These are phyloP conservation scores for Suillus alpinus DNA, from an alignment of 768 basidiomycete genomes.

Conservation along the genomic window DNA sequence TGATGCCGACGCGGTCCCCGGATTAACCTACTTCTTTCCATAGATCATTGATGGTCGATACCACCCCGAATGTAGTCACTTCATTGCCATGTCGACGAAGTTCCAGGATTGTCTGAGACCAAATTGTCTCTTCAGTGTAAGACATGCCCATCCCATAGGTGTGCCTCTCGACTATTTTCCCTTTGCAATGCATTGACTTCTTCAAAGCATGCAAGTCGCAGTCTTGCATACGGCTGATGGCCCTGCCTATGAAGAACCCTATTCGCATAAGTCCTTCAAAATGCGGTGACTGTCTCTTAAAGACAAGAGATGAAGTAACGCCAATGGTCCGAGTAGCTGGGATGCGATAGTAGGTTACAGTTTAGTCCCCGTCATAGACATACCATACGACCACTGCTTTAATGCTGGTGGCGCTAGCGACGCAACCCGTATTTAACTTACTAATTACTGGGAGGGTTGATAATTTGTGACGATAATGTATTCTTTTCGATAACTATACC, in stretches of 20 bases:
- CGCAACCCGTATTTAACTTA: not conserved
- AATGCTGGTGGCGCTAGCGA: conserved; percentile 23
- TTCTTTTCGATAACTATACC: not conserved
- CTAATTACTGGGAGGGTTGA: not conserved
- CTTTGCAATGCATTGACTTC: not conserved
- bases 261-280: conserved; percentile 63
- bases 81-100: conserved; percentile 67
- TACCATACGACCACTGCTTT: not conserved
- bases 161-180: conserved; percentile 11
- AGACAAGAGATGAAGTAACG: conserved; percentile 19
- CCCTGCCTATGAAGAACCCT: conserved; percentile 63
- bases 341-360: conserved; percentile 1
- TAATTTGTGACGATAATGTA: not conserved
- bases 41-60: conserved; percentile 78
- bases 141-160: conserved; percentile 60
- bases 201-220: conserved; percentile 51
- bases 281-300: conserved; percentile 36
- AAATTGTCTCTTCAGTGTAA: conserved; percentile 69
- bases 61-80: conserved; percentile 68
- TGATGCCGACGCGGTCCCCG: conserved; percentile 4
- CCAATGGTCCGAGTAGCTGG: conserved; percentile 3
- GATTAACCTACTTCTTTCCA: conserved; percentile 3
- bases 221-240: conserved; percentile 63
- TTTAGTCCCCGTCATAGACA: not conserved
- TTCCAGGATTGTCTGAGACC: conserved; percentile 61